Percentiles rank a stretch among this genome's conserved stretches.
Evolutionary conservation across 192 early-diverging fungal genomes (phyloP).

Genomic region (Fimicolochytrium jonesii): DNA sequence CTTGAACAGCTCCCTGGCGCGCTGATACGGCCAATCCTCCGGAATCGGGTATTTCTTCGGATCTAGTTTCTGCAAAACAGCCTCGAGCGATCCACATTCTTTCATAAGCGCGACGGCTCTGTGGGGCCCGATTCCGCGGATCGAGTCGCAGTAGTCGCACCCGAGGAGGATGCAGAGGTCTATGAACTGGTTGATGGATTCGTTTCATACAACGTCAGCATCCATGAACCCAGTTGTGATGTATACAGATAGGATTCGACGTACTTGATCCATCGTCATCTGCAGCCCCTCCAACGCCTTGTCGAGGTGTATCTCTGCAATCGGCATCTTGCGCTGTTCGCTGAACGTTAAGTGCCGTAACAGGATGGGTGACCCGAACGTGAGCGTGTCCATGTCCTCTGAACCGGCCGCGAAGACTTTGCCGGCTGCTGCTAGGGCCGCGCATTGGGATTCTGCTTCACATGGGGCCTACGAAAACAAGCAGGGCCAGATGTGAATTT

Average conservation of each 20-base stretch:
- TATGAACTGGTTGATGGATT: slow-evolving; percentile 65
- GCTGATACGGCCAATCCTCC: slow-evolving; percentile 82
- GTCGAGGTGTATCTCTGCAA: slow-evolving; percentile 79
- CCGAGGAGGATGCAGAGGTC: slow-evolving; percentile 96
- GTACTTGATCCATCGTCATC: slow-evolving; percentile 66
- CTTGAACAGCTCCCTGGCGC: slow-evolving; percentile 84
- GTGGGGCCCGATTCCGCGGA: slow-evolving; percentile 88
- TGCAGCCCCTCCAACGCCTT: slow-evolving; percentile 79
- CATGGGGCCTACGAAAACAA: slow-evolving; percentile 85
- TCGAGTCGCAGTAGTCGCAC: slow-evolving; percentile 96
- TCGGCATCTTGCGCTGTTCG: slow-evolving; percentile 84
- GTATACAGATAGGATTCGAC: no score
- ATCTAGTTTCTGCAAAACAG: slow-evolving; percentile 67
- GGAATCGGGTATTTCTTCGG: slow-evolving; percentile 78
- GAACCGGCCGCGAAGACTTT: slow-evolving; percentile 93
- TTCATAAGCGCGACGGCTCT: slow-evolving; percentile 79
- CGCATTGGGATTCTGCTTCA: slow-evolving; percentile 98
- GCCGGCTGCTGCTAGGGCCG: slow-evolving; percentile 79
- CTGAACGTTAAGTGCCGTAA: slow-evolving; percentile 90
- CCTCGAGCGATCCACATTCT: slow-evolving; percentile 80
- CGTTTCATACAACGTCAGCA: neutral
- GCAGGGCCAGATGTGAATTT: neutral
- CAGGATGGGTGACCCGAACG: slow-evolving; percentile 85
- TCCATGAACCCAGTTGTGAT: no score
- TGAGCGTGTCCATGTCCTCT: slow-evolving; percentile 98